A percentile compares a stretch with the other conserved stretches of the same genome.
phyloP scores from a whole-genome alignment of 208 protist species.

The Acanthamoeba sp. region DNA sequence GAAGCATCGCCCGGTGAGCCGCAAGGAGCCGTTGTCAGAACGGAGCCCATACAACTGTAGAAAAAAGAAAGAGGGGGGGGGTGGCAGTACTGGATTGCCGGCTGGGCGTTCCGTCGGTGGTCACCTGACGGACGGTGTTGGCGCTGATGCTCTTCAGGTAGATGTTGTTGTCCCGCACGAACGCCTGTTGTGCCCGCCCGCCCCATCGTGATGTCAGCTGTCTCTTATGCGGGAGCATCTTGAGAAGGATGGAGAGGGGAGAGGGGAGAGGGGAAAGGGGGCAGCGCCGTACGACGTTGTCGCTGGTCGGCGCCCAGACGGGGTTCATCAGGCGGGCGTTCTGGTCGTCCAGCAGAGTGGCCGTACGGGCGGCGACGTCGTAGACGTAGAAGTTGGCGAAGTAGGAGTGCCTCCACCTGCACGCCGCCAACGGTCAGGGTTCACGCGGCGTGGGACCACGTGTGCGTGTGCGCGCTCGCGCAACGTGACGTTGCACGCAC shows the following conservation, averaged over 20 bases:
- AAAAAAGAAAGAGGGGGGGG: not conserved
- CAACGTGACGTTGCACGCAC: not conserved
- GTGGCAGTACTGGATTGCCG: not conserved
- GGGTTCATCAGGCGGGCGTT: not conserved
- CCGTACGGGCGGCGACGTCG: not conserved
- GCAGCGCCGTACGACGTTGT: not conserved
- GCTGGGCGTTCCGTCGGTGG: constrained; percentile 12
- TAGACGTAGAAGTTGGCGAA: constrained; percentile 43
- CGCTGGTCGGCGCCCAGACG: constrained; percentile 1
- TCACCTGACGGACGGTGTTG: not conserved
- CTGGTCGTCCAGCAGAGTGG: not conserved
- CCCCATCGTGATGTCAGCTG: too few species aligned
- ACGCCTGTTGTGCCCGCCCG: not conserved
- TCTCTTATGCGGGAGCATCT: too few species aligned
- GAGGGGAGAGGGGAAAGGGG: not conserved
- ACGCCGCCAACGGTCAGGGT: not conserved
- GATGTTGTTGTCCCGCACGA: constrained; percentile 37
- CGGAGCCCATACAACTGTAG: not conserved
- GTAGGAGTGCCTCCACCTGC: constrained; percentile 49
- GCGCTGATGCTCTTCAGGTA: not conserved
- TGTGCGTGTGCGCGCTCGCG: too few species aligned
- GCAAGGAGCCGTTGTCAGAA: too few species aligned
- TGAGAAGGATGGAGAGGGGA: too few species aligned
- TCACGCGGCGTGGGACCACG: not conserved
- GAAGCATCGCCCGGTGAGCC: too few species aligned